Evolutionary conservation across 768 basidiomycete genomes (phyloP), one percentile per base, ranked within the genome.

Genomic region (Russula sp.): DNA sequence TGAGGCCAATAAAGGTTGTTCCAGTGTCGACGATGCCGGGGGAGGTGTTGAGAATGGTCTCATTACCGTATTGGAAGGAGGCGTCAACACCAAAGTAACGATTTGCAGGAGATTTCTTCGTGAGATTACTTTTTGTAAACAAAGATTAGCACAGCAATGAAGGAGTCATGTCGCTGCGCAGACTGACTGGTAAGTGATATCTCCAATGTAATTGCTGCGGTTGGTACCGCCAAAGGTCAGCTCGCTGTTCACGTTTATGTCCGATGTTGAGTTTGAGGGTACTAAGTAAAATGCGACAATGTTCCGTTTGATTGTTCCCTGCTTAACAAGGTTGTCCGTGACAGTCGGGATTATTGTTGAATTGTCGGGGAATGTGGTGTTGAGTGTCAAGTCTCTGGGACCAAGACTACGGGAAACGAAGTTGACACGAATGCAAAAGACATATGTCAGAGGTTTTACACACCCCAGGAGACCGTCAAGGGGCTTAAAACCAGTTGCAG

Each of bases 401-500:
- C 87, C 88, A 63, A 89, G 80, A 20, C 86, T 88, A 62, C 48
- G 32, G 28, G 54, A 38, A 16, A 26, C 48, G 48, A 34, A 6
- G 22, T 54, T 5, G n/a, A 24, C 13, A 13, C 2, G 36, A 36
- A 14, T 20, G 9, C 30, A 38, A 14, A n/a, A 38, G 38, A 22
- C 18, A 48, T 3, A 5, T 38, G 18, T 20, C 2, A 22, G 40
- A 16, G 61, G 34, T 3, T 20, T 9, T 22, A 67, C 77, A 38
- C 73, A 86, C 84, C 87, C 86, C 26, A 88, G 66, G 65, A 89
- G 87, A 11, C 87, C 87, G 68, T 88, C 87, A 26, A 83, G 77
- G 46, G 79, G 34, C 11, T 0, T 11, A 11, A 34, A 81, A 0
- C 64, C 36, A 69, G 76, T 73, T 5, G 81, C 86, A 2, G 55